A percentile compares a stretch with the other conserved stretches of the same genome.
Evolutionary conservation across 1,284 basidiomycete genomes (phyloP).

Genomic region (Sporisorium graminicola): DNA sequence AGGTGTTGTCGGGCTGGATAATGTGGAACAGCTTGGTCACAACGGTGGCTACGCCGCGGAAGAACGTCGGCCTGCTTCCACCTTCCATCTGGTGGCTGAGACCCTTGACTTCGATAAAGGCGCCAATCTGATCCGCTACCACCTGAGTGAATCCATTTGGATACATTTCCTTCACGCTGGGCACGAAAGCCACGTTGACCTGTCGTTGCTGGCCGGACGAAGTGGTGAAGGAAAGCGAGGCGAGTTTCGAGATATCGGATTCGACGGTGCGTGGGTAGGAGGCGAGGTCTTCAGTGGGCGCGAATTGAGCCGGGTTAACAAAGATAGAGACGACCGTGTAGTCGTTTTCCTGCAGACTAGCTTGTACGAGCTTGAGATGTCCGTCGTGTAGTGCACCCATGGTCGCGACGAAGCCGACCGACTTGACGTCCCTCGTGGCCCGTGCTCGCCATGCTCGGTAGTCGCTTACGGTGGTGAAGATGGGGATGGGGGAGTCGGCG

Average conservation of each 20-base stretch:
- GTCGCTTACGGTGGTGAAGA: constrained; percentile 79
- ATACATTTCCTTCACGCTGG: constrained; percentile 76
- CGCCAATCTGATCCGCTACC: constrained; percentile 81
- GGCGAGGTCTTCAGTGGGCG: constrained; percentile 91
- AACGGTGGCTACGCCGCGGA: constrained; percentile 94
- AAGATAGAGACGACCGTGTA: constrained; percentile 94
- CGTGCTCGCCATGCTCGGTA: constrained; percentile 82
- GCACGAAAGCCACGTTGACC: constrained; percentile 55
- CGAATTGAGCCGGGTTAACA: constrained; percentile 97
- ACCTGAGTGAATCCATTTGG: constrained; percentile 84
- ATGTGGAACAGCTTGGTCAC: constrained; percentile 95
- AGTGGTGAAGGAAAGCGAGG: constrained; percentile 21
- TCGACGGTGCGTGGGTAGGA: constrained; percentile 84
- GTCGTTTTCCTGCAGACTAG: constrained; percentile 83
- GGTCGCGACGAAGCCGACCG: constrained; percentile 91
- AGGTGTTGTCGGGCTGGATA: constrained; percentile 89
- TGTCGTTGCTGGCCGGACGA: constrained; percentile 4
- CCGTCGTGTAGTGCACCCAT: constrained; percentile 98
- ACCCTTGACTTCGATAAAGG: constrained; percentile 90
- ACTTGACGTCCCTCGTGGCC: constrained; percentile 70
- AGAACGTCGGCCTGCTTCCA: constrained; percentile 85
- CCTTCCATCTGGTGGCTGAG: constrained; percentile 88
- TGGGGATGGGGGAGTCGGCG: constrained; percentile 76
- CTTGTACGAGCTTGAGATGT: constrained; percentile 81
- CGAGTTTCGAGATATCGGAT: constrained; percentile 58